Percentiles rank a stretch among this genome's conserved stretches.
These are phyloP conservation scores for Artemisia annua DNA, from an alignment of 129 eudicot genomes.

Conservation along the genomic window DNA sequence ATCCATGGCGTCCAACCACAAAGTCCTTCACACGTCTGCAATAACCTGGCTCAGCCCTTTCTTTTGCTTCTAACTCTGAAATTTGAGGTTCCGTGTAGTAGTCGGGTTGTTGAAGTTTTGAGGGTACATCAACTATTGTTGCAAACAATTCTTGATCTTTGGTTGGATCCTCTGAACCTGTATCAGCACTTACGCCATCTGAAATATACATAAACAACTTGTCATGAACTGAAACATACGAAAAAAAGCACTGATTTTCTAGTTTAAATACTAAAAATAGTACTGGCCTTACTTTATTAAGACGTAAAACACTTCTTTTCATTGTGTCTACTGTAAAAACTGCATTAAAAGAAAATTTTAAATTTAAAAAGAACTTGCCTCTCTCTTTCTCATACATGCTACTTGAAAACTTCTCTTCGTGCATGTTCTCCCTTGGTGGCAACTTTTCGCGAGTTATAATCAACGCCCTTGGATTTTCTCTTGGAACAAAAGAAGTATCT, in stretches of 20 bases:
- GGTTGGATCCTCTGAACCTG: constrained; percentile 13
- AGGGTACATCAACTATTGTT: constrained; percentile 35
- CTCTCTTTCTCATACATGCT: constrained; percentile 10
- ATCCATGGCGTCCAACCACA: constrained; percentile 60
- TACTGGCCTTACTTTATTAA: neutral
- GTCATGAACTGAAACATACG: neutral
- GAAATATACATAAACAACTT: constrained; percentile 10
- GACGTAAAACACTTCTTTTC: neutral
- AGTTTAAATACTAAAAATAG: too few relatives aligned
- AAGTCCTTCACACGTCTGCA: constrained; percentile 69
- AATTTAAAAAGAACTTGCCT: constrained; percentile 25
- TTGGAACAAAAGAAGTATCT: constrained; percentile 34
- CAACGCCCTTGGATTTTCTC: constrained; percentile 61
- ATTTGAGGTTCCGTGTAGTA: constrained; percentile 64
- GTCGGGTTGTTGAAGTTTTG: constrained; percentile 53
- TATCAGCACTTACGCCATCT: constrained; percentile 3
- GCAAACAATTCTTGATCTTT: neutral
- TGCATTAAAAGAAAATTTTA: neutral
- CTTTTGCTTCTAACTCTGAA: constrained; percentile 53
- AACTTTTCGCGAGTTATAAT: constrained; percentile 29
- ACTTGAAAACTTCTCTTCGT: constrained; percentile 16
- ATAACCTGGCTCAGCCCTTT: constrained; percentile 55
- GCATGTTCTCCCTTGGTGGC: constrained; percentile 19
- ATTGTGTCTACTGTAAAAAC: neutral
- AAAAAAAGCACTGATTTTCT: neutral